phyloP scores from a whole-genome alignment of 495 filamentous ascomycete genomes.

The Tuber indicum region DNA sequence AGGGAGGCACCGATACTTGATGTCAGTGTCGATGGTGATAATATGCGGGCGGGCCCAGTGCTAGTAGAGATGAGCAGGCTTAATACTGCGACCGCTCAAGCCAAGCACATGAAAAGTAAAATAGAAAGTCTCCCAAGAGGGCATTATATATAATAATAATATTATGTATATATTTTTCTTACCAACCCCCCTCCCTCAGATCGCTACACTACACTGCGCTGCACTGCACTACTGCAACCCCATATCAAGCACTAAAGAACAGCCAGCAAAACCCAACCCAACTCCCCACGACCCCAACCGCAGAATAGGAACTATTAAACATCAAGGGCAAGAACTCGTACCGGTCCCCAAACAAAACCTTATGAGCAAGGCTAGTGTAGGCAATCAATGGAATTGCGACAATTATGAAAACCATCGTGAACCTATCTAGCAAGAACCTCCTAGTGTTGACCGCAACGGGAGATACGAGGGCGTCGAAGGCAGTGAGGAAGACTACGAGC shows the following conservation, averaged over 20 bases:
- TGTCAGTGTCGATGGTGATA: neutral
- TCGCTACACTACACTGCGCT: neutral
- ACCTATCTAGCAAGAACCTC: constrained; percentile 82
- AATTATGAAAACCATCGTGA: constrained; percentile 79
- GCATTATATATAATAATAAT: neutral
- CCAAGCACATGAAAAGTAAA: neutral
- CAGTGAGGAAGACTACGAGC: constrained; percentile 76
- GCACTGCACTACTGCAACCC: neutral
- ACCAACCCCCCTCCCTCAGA: neutral
- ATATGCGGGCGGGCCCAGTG: neutral
- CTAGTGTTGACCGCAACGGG: constrained; percentile 66
- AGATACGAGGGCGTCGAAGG: constrained; percentile 72
- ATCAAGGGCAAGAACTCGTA: constrained; percentile 91
- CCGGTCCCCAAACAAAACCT: constrained; percentile 69
- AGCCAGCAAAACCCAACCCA: constrained; percentile 95
- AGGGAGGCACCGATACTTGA: neutral
- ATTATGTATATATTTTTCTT: neutral
- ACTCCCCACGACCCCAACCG: constrained; percentile 90
- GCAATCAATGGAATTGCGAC: constrained; percentile 80
- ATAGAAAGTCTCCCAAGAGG: neutral
- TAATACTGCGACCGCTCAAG: neutral
- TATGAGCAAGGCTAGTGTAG: constrained; percentile 81
- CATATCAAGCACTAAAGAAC: constrained; percentile 66
- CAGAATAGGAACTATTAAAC: constrained; percentile 94
- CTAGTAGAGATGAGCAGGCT: neutral